A percentile compares a stretch with the other conserved stretches of the same genome.
Evolutionary conservation across 2,329 filamentous ascomycete species (phyloP).

Genomic region (Zymoseptoria pseudotritici): DNA sequence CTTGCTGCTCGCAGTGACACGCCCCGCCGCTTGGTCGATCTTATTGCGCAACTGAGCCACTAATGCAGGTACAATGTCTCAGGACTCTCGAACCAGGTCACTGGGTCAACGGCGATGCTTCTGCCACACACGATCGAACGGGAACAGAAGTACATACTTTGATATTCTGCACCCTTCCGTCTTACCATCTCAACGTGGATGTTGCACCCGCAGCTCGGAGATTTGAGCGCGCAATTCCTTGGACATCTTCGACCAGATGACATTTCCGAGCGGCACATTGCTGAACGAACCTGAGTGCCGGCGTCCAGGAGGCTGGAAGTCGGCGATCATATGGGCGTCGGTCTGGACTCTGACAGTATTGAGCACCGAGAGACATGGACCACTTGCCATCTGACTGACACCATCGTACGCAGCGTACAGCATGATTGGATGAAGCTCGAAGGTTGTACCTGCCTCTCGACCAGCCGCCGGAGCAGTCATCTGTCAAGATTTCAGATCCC

Average conservation of each 20-base stretch:
- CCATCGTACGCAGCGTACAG: neutral
- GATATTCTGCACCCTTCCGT: neutral
- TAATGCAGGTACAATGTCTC: conserved; percentile 27
- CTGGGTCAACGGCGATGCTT: conserved; percentile 10
- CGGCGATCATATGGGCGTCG: neutral
- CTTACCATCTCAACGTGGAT: neutral
- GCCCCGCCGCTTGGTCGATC: conserved; percentile 15
- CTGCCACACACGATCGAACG: neutral
- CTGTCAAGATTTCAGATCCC: neutral
- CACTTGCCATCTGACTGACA: neutral
- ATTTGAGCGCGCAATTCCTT: neutral
- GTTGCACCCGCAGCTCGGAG: neutral
- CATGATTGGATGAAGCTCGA: neutral
- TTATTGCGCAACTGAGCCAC: conserved; percentile 22
- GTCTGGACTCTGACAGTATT: neutral
- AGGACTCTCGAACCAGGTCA: conserved; percentile 12
- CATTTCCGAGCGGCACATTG: neutral
- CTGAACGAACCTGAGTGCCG: neutral
- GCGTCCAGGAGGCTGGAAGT: neutral
- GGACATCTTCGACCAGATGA: neutral
- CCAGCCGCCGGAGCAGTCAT: neutral
- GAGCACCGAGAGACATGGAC: neutral
- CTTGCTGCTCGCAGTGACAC: conserved; percentile 13
- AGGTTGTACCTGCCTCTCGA: neutral
- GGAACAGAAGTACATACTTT: neutral